Evolutionary conservation across 2,329 filamentous ascomycete species (phyloP), one percentile per base, ranked within the genome.

Genomic region (Pseudogymnoascus verrucosus): DNA sequence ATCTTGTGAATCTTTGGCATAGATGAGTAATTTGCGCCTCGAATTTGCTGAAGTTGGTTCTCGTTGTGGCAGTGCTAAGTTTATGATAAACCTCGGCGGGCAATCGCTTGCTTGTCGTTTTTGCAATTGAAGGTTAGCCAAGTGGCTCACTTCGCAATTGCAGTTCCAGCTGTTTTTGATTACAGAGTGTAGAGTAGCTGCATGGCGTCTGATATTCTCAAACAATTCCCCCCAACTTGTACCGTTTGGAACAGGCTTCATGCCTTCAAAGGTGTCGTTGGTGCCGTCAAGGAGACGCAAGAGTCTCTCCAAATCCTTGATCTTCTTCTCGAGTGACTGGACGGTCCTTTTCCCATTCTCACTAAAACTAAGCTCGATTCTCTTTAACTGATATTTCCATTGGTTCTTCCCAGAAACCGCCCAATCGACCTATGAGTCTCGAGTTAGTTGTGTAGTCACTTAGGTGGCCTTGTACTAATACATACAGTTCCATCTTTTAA

Each of bases 301-400:
- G 39, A 42, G 39, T 65, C 12, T 67, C 62, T 16, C 57, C 42
- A n/a, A 71, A 64, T n/a, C 66, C 66, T 19, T 63, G 61, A 39
- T 68, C 71, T 19, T 69, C 31, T 61, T 63, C 26, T 67, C 65
- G 2, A 71, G 65, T 3, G 57, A 44, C 14, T 64, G 54, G 5
- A 71, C 19, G 28, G 61, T 67, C 19, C 44, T 62, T 23, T 42
- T 42, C 1, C 68, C 68, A 60, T 65, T 67, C 37, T 70, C 68
- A 47, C 66, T 69, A 54, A 71, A 70, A 59, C 66, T 69, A 14
- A 66, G 51, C 3, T 65, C 64, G 16, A 71, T 67, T 57, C 68
- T 64, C 31, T 69, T 67, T 34, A 67, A 31, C 64, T 71, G 68
- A 28, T 71, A 71, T 21, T 70, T 62, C 67, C 68, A 70, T 54